Percentiles rank a stretch among this genome's conserved stretches.
Evolutionary conservation across 331 rosid genomes (phyloP).

Genomic region (Rosa hybrid): DNA sequence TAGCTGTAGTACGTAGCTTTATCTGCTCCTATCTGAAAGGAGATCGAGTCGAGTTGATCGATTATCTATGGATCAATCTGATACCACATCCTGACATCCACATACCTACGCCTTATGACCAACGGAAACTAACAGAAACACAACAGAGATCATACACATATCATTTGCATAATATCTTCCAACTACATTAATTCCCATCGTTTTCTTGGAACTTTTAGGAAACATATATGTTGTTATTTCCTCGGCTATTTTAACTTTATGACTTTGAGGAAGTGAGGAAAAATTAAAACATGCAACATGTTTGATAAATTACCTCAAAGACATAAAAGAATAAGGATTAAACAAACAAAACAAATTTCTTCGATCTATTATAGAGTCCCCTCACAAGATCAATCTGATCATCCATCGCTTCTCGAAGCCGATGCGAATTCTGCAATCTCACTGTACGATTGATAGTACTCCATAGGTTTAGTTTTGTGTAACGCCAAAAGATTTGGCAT

Average conservation of each 20-base stretch:
- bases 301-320: not conserved
- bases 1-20: not conserved
- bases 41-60: not conserved
- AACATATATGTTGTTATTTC: not conserved
- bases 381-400: not conserved
- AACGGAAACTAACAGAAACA: not conserved
- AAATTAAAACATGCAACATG: not conserved
- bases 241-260: not conserved
- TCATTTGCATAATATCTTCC: constrained; percentile 7
- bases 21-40: constrained; percentile 13
- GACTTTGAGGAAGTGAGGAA: not conserved
- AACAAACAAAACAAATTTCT: not conserved
- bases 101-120: constrained; percentile 6
- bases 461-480: not conserved
- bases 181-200: constrained; percentile 1
- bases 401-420: constrained; percentile 5
- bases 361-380: not conserved
- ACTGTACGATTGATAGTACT: not conserved
- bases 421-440: not conserved
- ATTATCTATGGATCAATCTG: not conserved
- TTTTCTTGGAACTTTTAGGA: constrained; percentile 16
- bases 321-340: not conserved
- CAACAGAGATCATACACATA: not conserved
- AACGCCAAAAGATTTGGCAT: not conserved
- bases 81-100: not conserved